These are phyloP conservation scores for Ceratocystis diversiconidia DNA, from an alignment of 2,329 filamentous ascomycete genomes.

Conservation along the genomic window DNA sequence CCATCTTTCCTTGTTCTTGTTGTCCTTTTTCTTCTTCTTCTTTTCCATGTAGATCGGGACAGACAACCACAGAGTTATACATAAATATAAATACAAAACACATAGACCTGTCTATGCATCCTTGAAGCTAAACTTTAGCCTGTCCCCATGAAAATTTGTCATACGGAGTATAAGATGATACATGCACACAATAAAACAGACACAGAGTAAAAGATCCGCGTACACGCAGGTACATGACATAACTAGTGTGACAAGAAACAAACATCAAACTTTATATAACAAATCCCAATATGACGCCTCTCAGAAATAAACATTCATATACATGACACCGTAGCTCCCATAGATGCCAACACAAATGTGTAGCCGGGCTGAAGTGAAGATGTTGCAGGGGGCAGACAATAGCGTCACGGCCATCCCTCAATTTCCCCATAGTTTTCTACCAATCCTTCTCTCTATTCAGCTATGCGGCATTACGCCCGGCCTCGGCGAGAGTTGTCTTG, in stretches of 20 bases:
- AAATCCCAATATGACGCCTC: slow-evolving; percentile 3
- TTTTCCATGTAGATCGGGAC: neutral
- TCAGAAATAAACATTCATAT: neutral
- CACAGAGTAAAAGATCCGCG: neutral
- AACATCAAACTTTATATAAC: neutral
- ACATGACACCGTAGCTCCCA: neutral
- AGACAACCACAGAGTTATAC: neutral
- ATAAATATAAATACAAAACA: neutral
- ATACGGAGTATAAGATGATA: neutral
- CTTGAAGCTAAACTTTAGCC: too few species aligned
- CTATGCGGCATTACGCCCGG: slow-evolving; percentile 1
- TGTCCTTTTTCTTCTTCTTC: neutral
- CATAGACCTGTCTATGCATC: too few species aligned
- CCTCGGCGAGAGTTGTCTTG: slow-evolving; percentile 8
- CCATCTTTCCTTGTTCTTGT: neutral
- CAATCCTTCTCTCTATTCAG: neutral
- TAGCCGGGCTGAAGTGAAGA: neutral
- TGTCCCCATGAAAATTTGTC: too few species aligned
- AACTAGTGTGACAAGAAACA: neutral
- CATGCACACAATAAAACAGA: neutral
- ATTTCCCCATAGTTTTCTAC: too few species aligned
- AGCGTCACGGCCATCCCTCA: too few species aligned
- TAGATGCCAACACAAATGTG: neutral
- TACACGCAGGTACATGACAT: neutral
- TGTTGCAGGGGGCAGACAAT: too few species aligned